Evolutionary conservation across 2,329 filamentous ascomycete species (phyloP).

Genomic region (Pezicula radicicola): DNA sequence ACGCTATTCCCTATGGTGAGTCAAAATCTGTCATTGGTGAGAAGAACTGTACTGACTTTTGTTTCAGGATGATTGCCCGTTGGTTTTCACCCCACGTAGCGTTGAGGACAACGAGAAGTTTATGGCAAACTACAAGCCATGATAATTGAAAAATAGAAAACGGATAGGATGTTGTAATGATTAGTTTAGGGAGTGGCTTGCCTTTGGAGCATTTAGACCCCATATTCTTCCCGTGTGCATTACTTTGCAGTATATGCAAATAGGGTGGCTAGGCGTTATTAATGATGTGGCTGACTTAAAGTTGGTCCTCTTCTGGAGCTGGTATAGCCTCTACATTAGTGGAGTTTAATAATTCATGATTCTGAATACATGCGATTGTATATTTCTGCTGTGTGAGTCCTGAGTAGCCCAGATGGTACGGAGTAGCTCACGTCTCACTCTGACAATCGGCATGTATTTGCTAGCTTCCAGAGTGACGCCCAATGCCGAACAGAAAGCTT

Average conservation of each 20-base stretch:
- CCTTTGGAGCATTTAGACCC: neutral
- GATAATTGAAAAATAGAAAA: neutral
- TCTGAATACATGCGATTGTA: no score
- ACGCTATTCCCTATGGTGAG: slow-evolving; percentile 95
- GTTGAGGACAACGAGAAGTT: slow-evolving; percentile 1
- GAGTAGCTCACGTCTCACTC: no score
- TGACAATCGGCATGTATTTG: no score
- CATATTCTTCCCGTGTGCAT: neutral
- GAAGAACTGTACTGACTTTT: slow-evolving; percentile 14
- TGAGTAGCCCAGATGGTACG: no score
- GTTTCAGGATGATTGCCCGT: slow-evolving; percentile 74
- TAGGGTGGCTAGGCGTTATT: neutral
- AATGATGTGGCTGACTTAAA: neutral
- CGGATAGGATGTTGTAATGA: neutral
- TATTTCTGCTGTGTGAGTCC: no score
- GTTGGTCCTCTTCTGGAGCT: neutral
- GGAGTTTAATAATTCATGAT: no score
- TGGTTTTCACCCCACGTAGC: slow-evolving; percentile 55
- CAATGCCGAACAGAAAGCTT: no score
- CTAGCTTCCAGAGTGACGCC: no score
- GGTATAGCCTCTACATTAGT: no score
- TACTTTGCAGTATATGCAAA: neutral
- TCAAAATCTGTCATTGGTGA: slow-evolving; percentile 15
- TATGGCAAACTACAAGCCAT: neutral
- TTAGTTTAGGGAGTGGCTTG: neutral